Evolutionary conservation across 768 basidiomycete genomes (phyloP).

Genomic region (Trametes elegans): DNA sequence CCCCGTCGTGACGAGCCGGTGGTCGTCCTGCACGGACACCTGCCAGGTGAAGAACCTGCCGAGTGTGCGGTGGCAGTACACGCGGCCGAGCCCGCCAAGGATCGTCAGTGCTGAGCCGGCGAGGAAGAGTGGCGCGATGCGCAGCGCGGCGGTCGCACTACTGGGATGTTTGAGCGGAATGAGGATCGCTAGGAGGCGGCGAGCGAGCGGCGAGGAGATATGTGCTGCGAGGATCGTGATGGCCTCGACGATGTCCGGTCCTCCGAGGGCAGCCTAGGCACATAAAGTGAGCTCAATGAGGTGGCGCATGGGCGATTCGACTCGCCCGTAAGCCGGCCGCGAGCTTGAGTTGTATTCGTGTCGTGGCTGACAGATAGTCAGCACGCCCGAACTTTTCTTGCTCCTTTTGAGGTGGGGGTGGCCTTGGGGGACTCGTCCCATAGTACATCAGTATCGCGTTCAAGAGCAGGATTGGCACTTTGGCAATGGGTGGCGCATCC

Average conservation of each 20-base stretch:
- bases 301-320: neutral
- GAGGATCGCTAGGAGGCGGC: neutral
- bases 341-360: neutral
- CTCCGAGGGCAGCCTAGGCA: neutral
- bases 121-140: conserved; percentile 6
- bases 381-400: neutral
- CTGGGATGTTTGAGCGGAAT: neutral
- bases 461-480: neutral
- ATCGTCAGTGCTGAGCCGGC: neutral
- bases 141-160: neutral
- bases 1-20: conserved; percentile 15
- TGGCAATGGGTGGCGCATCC: neutral
- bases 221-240: neutral
- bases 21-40: conserved; percentile 7
- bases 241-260: neutral
- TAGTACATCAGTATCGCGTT: neutral
- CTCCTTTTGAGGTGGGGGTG: neutral
- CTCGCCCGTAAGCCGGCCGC: neutral
- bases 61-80: conserved; percentile 7
- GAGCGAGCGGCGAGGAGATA: neutral
- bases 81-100: neutral
- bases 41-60: conserved; percentile 13
- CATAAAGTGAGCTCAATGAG: neutral
- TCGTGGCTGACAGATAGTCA: neutral
- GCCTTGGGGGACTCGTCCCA: neutral